A percentile compares a stretch with the other conserved stretches of the same genome.
These are phyloP conservation scores for Carex scoparia DNA, from an alignment of 176 grass and related monocot species.

Conservation along the genomic window DNA sequence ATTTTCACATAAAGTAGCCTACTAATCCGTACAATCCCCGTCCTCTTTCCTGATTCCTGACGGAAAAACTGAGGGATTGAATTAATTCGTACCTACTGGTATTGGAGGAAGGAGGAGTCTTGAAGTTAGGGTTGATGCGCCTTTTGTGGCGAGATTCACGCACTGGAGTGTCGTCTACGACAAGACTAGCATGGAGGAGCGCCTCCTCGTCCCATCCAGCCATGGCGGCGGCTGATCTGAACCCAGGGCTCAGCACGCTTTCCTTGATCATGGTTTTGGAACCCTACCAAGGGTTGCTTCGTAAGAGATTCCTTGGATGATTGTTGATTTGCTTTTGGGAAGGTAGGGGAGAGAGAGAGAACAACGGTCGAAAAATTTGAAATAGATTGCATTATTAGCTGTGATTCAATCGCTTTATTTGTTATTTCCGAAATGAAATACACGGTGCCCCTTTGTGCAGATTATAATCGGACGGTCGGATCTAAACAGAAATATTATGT, in stretches of 20 bases:
- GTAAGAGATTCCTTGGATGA: not conserved
- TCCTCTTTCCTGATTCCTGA: not conserved
- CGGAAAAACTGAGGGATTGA: not conserved
- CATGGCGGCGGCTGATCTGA: conserved; percentile 68
- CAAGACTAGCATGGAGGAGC: conserved; percentile 58
- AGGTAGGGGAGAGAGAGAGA: not conserved
- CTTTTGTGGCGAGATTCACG: conserved; percentile 74
- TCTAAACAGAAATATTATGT: too few species aligned
- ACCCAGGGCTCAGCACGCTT: conserved; percentile 61
- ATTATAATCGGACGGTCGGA: too few species aligned
- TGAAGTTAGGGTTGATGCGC: conserved; percentile 34
- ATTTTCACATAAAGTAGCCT: not conserved
- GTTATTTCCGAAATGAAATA: not conserved
- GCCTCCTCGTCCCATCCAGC: conserved; percentile 97
- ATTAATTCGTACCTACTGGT: conserved; percentile 27
- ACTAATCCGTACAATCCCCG: not conserved
- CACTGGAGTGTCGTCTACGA: conserved; percentile 96
- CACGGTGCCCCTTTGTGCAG: too few species aligned
- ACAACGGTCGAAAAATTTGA: conserved; percentile 58
- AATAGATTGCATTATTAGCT: not conserved
- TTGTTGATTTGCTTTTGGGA: conserved; percentile 9
- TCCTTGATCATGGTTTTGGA: conserved; percentile 29
- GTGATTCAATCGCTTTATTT: not conserved
- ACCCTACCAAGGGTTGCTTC: conserved; percentile 19
- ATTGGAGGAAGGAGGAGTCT: conserved; percentile 43